Evolutionary conservation across 176 grass and related monocot genomes (phyloP), one percentile per base, ranked within the genome.

Genomic region (Lolium perenne): DNA sequence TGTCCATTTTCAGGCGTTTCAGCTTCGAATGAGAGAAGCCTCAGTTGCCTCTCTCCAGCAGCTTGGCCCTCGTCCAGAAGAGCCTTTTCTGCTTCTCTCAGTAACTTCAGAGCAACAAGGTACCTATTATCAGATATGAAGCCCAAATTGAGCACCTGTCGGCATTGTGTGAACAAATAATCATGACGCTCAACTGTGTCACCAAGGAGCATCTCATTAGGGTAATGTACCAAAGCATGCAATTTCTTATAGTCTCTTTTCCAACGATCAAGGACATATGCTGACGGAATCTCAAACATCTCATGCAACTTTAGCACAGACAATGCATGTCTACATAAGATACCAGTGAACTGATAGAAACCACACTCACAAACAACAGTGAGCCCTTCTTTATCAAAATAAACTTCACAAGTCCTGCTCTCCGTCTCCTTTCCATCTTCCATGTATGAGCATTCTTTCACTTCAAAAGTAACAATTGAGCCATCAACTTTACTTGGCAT

Each of bases 281-380:
- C 71, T 83, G 59, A 41, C 59, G 96, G 96, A 66, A 98, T 98
- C 84, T 94, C 91, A 86, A 92, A 98, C 58, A 95, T 86, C 74
- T 94, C 91, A 50, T 98, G 90, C 77, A 98, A 83, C 86, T 98
- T 98, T n/a, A 98, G 77, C 79, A 98, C 91, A 86, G 91, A 95
- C 40, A 98, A 74, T 63, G 86, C 77, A 87, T 98, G 96, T 67
- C 96, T 94, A 83, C 96, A 98, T 14, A 98, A 86, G 89, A 98
- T 95, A 38, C 96, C 93, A 78, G 85, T 94, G 81, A 86, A 93
- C 86, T 94, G 93, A 87, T 92, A 90, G 58, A 91, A 90, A 73
- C 96, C 96, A 81, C 96, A 98, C 49, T 88, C 88, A 76, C 96
- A 98, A 67, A 90, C 88, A 70, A 95, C 77, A 64, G 82, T 84